Conservation (phyloP, 1,284 basidiomycete species). For the Trametes pubescens region DNA sequence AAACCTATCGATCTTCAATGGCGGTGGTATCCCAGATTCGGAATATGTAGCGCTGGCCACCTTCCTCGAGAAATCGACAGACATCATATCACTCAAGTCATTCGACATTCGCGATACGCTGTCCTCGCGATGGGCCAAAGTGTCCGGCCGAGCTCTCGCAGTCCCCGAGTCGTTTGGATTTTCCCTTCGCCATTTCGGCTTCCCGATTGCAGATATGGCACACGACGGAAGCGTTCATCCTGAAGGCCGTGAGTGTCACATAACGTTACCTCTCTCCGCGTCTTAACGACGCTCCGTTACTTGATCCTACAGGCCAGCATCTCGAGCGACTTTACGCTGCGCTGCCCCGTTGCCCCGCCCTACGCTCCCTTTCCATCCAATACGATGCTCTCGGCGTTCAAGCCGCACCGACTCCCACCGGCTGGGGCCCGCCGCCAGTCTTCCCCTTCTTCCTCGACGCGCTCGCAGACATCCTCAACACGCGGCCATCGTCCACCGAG, state of each 20-base stretch:
- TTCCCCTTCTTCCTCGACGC: slow-evolving; percentile 5
- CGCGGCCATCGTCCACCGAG: not conserved
- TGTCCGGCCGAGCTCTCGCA: not conserved
- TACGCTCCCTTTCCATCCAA: slow-evolving; percentile 3
- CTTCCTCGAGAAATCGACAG: too few relatives aligned
- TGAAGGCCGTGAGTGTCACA: not conserved
- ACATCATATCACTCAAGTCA: too few relatives aligned
- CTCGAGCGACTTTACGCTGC: not conserved
- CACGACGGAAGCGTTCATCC: not conserved
- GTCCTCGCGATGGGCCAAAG: too few relatives aligned
- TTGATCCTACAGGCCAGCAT: not conserved
- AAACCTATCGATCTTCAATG: too few relatives aligned
- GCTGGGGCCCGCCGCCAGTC: not conserved
- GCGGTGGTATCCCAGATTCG: too few relatives aligned
- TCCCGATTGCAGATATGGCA: not conserved
- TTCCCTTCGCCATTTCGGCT: not conserved
- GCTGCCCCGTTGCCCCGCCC: not conserved
- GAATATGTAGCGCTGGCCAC: too few relatives aligned
- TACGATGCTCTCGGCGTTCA: not conserved
- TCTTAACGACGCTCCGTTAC: not conserved
- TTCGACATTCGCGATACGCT: too few relatives aligned
- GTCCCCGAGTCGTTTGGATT: not conserved
- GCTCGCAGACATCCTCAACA: not conserved
- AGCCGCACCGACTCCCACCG: not conserved
- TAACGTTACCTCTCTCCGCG: not conserved